phyloP scores from a whole-genome alignment of 306 rosid genomes.

The Corylus heterophylla region DNA sequence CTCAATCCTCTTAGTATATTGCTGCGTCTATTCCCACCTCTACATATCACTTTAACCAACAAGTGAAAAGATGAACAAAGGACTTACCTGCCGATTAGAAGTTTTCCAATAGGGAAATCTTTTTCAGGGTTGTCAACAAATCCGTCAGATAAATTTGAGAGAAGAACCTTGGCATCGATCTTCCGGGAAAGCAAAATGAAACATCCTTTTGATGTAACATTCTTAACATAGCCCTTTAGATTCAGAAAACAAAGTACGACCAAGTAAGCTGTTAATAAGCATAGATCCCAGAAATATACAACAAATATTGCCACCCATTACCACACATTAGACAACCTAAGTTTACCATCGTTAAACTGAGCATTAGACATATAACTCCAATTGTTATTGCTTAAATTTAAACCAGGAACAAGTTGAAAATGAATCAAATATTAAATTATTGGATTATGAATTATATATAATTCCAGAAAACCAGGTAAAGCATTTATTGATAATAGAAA shows the following conservation, averaged over 20 bases:
- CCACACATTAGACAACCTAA: not conserved
- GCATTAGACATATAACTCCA: not conserved
- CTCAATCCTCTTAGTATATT: slow-evolving; percentile 31
- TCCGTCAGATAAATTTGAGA: slow-evolving; percentile 76
- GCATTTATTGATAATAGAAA: not conserved
- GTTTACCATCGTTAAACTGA: not conserved
- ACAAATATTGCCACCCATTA: not conserved
- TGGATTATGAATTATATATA: not conserved
- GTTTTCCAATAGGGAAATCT: slow-evolving; percentile 84
- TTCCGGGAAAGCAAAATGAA: slow-evolving; percentile 76
- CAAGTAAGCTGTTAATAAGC: slow-evolving; percentile 8
- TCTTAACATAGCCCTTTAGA: slow-evolving; percentile 78
- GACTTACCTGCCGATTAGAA: slow-evolving; percentile 72
- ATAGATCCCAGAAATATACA: not conserved
- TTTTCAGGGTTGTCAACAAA: slow-evolving; percentile 62
- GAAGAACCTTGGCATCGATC: slow-evolving; percentile 81
- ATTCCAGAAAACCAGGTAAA: not conserved
- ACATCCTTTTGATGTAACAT: slow-evolving; percentile 80
- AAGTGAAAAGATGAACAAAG: slow-evolving; percentile 6
- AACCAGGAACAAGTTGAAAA: not conserved
- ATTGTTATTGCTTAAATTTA: too few species aligned
- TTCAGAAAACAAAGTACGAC: slow-evolving; percentile 19
- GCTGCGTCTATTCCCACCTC: slow-evolving; percentile 11
- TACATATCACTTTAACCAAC: slow-evolving; percentile 8
- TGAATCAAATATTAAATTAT: not conserved